These are phyloP conservation scores for Claviceps sp. DNA, from an alignment of 2,329 filamentous ascomycete species.

Conservation along the genomic window DNA sequence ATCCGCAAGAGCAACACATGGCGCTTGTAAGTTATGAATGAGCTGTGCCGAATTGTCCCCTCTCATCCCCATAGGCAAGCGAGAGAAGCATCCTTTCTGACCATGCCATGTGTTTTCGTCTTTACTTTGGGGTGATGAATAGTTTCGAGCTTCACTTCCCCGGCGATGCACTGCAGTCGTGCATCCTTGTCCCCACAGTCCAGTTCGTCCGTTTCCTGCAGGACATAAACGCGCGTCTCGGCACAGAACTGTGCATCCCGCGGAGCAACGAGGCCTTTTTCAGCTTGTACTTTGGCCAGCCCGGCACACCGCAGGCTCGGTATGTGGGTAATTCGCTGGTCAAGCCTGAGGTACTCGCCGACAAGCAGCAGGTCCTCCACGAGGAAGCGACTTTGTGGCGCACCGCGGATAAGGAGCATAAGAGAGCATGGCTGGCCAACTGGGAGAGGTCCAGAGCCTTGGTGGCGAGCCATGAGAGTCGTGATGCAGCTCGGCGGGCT, in stretches of 20 bases:
- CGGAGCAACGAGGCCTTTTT: constrained; percentile 38
- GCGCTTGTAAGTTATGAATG: constrained; percentile 52
- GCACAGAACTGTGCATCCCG: constrained; percentile 44
- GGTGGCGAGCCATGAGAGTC: constrained; percentile 24
- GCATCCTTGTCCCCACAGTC: constrained; percentile 52
- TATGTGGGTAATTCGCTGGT: constrained; percentile 35
- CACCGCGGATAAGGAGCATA: constrained; percentile 8
- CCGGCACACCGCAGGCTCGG: constrained; percentile 49
- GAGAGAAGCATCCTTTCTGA: not conserved
- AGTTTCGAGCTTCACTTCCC: constrained; percentile 57
- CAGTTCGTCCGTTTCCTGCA: constrained; percentile 54
- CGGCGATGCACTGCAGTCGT: constrained; percentile 31
- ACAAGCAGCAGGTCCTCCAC: not conserved
- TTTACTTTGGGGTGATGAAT: not conserved
- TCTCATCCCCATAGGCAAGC: not conserved
- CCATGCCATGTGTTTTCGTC: not conserved
- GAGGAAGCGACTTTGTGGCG: constrained; percentile 20
- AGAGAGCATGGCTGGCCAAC: not conserved
- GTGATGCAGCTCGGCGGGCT: not conserved
- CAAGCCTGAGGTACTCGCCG: not conserved
- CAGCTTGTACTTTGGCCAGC: constrained; percentile 44
- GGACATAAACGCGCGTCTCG: constrained; percentile 48
- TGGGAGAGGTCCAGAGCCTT: constrained; percentile 9
- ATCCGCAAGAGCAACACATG: constrained; percentile 50
- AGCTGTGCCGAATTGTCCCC: not conserved